Conservation (phyloP, 441 rosid genomes). For the Jatropha multifida region DNA sequence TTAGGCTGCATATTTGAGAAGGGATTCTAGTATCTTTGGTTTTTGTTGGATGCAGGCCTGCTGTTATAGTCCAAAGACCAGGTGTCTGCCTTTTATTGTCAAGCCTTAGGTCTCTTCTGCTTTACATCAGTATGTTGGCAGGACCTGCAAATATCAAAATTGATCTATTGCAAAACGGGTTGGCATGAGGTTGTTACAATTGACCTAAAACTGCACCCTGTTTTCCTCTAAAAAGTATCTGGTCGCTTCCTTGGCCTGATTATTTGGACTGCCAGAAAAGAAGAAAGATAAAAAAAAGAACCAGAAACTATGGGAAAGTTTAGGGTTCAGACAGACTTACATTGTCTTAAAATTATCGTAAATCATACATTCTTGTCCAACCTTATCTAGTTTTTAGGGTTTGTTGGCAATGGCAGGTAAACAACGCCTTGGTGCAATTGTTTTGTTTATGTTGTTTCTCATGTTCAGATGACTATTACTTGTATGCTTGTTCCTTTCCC, state of each 20-base stretch:
- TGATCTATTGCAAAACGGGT: background rate
- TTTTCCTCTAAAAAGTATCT: background rate
- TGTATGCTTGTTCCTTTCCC: too few species aligned
- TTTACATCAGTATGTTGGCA: background rate
- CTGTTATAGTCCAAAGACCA: background rate
- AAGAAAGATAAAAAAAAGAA: background rate
- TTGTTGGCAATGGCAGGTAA: background rate
- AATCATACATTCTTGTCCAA: background rate
- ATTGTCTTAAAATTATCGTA: background rate
- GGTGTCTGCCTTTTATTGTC: background rate
- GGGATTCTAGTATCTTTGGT: background rate
- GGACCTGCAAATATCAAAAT: background rate
- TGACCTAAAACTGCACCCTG: background rate
- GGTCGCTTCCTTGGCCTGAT: background rate
- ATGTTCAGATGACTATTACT: background rate
- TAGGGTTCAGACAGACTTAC: background rate
- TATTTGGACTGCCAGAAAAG: background rate
- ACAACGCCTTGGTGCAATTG: background rate
- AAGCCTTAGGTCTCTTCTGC: background rate
- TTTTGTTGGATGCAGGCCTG: background rate
- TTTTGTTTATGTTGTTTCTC: background rate
- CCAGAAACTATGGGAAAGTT: too few species aligned
- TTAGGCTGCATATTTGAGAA: too few species aligned
- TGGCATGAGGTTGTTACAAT: background rate
- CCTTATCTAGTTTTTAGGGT: background rate